A percentile compares a stretch with the other conserved stretches of the same genome.
phyloP scores from a whole-genome alignment of 768 basidiomycete genomes.

The Mrakia gelida region DNA sequence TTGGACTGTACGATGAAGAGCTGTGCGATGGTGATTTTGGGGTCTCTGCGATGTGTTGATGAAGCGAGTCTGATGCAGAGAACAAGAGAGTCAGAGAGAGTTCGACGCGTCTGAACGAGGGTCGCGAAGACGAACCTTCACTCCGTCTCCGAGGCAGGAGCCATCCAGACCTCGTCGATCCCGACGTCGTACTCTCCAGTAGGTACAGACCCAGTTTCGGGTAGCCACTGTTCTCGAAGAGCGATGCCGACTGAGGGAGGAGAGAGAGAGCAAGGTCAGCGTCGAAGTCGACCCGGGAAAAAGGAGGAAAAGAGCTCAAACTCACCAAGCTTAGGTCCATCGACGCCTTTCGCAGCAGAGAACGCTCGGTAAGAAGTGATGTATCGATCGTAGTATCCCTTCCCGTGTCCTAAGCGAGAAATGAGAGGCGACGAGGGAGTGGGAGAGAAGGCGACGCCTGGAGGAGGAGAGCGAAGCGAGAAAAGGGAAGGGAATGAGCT shows the following conservation, averaged over 20 bases:
- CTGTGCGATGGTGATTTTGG: too few relatives aligned
- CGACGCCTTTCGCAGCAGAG: not conserved
- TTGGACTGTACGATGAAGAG: too few relatives aligned
- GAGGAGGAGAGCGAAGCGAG: too few relatives aligned
- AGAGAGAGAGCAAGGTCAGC: not conserved
- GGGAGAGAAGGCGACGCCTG: constrained; percentile 11
- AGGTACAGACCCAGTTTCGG: constrained; percentile 11
- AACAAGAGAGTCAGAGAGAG: too few relatives aligned
- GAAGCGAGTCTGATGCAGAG: too few relatives aligned
- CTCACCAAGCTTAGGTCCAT: constrained; percentile 20
- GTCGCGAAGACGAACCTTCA: not conserved
- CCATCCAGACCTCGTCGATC: constrained; percentile 16
- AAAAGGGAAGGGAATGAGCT: not conserved
- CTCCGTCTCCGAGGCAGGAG: not conserved
- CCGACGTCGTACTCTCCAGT: constrained; percentile 24
- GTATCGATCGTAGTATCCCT: constrained; percentile 28
- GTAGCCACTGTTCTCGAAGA: constrained; percentile 22
- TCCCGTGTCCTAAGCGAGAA: constrained; percentile 11
- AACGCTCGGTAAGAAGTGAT: constrained; percentile 3
- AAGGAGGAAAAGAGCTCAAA: not conserved
- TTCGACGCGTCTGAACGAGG: not conserved
- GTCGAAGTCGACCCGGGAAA: too few relatives aligned
- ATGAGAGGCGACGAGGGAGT: not conserved
- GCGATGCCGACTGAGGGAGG: constrained; percentile 22
- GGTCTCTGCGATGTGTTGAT: too few relatives aligned